phyloP scores from a whole-genome alignment of 192 early-diverging fungal genomes.

The Neocallimastix lanati region DNA sequence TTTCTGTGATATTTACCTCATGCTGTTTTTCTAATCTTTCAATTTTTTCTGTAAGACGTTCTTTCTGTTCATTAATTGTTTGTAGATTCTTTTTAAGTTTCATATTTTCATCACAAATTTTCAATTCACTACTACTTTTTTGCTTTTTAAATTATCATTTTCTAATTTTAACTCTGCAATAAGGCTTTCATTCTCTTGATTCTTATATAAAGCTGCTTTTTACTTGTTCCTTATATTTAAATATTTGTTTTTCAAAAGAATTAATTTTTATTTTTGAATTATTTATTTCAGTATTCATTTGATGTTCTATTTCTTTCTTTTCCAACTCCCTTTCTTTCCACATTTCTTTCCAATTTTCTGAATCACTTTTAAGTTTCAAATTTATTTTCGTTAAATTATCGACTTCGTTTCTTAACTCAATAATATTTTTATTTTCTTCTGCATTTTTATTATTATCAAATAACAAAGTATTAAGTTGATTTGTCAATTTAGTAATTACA shows the following conservation, averaged over 20 bases:
- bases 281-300: background rate
- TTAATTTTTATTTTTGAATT: background rate
- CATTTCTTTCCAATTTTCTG: background rate
- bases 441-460: background rate
- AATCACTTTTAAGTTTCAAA: background rate
- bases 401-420: background rate
- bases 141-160: background rate
- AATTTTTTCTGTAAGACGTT: background rate
- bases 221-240: background rate
- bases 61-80: background rate
- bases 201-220: background rate
- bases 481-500: background rate
- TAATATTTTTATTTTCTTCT: background rate
- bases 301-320: background rate
- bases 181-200: background rate
- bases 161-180: background rate
- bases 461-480: background rate
- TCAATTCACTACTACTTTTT: background rate
- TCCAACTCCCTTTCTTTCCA: background rate
- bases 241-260: background rate
- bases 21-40: background rate
- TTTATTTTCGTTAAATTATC: background rate
- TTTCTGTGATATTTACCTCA: background rate
- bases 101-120: background rate
- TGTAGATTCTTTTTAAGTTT: background rate